Evolutionary conservation across 805 yeast species (phyloP), one percentile per base, ranked within the genome.

Genomic region (Jamesozyma piceae): DNA sequence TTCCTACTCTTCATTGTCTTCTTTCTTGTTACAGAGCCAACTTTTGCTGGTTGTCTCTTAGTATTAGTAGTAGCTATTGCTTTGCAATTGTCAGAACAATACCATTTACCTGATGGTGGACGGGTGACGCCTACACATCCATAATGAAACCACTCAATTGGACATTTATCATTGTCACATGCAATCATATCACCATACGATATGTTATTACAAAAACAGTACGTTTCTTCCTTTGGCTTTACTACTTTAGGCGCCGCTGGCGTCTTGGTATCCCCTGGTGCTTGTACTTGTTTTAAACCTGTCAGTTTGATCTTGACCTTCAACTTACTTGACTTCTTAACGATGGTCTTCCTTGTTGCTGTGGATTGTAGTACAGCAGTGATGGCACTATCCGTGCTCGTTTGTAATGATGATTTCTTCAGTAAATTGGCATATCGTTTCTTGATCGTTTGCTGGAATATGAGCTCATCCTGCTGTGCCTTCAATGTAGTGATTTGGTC

Each of bases 101-200:
- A 78, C 94, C 94, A 83, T 43, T 77, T 78, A 29, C 75, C 80
- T 3, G 52, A 54, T 5, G 89, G 88, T 2, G 82, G 79, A 17
- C 70, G 65, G 4, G 71, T 68, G 21, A 83, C 63, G 0, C 85
- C 86, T 1, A 83, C 81, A 64, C 94, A 84, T 33, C 73, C 70
- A 68, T 82, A 82, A 62, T 84, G 94, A 57, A 80, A 84, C 94
- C 92, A 83, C 54, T 80, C 87, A 30, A 63, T 70, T 45, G 75
- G 67, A 63, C 97, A 89, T 30, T 75, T 71, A 2, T 71, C 71
- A 51, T 85, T 77, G 58, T 89, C 97, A 62, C 97, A 90, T 0
- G 90, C 95, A 48, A 90, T 74, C 97, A 90, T 90, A 41, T 75
- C 76, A 1, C 97, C 97, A 43, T 55, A 63, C 5, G 76, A 68